Evolutionary conservation across 2,329 filamentous ascomycete species (phyloP).

Genomic region (Boeremia lycopersici): DNA sequence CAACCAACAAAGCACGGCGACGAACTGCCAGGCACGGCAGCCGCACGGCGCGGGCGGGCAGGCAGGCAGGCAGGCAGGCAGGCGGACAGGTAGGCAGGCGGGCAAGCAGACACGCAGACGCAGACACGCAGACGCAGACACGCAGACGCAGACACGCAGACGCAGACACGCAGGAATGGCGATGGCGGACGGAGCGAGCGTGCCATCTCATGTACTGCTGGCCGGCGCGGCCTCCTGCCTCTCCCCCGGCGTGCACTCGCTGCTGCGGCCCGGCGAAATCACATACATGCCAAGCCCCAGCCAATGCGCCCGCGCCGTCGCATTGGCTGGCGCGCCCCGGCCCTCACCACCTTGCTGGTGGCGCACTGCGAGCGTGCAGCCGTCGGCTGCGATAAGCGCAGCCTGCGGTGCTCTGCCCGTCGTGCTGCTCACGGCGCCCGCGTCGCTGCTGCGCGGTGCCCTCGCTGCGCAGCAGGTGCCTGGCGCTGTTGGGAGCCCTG

Average conservation of each 20-base stretch:
- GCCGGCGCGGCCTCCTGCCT: not conserved
- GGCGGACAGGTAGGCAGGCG: no score
- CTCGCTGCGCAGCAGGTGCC: constrained; percentile 3
- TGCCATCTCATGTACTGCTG: constrained; percentile 5
- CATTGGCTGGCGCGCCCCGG: constrained; percentile 11
- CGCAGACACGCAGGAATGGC: no score
- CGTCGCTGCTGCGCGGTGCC: not conserved
- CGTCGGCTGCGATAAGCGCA: constrained; percentile 3
- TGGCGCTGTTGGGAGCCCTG: constrained; percentile 12
- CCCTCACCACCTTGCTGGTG: constrained; percentile 15
- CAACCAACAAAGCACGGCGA: constrained; percentile 1
- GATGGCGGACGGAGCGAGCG: not conserved
- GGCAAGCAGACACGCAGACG: no score
- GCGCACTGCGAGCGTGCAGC: constrained; percentile 2
- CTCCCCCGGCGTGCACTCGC: not conserved
- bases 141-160: no score
- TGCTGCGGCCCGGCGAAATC: not conserved
- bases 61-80: not conserved
- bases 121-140: no score
- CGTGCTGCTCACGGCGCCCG: not conserved
- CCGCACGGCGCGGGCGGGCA: not conserved
- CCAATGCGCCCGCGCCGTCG: not conserved
- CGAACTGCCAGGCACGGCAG: not conserved
- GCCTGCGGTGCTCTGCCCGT: not conserved
- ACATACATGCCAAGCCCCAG: not conserved